These are phyloP conservation scores for Rhodamnia argentea DNA, from an alignment of 345 rosid genomes.

Conservation along the genomic window DNA sequence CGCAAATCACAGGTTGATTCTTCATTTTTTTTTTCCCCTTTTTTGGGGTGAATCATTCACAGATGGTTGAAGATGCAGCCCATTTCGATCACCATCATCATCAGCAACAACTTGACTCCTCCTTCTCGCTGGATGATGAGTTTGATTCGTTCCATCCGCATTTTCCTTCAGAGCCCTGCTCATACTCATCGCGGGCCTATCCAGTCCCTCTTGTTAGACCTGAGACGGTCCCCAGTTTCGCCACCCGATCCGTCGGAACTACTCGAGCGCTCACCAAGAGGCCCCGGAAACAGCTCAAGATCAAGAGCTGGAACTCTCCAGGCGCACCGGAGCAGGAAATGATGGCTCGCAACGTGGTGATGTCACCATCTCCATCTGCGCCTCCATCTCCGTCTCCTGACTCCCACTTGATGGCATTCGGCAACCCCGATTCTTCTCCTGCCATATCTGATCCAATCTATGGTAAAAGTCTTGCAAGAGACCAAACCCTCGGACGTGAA, in stretches of 20 bases:
- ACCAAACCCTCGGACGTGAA: neutral
- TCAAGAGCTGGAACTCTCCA: neutral
- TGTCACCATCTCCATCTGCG: neutral
- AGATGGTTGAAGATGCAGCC: neutral
- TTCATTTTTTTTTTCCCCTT: neutral
- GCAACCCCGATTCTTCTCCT: constrained; percentile 14
- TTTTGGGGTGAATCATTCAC: neutral
- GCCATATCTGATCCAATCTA: neutral
- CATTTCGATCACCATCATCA: neutral
- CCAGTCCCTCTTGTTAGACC: neutral
- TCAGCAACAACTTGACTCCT: neutral
- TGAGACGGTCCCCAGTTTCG: neutral
- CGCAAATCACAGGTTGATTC: neutral
- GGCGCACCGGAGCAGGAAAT: neutral
- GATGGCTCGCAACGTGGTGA: neutral
- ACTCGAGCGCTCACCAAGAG: neutral
- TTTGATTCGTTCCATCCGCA: neutral
- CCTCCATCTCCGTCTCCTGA: constrained; percentile 9
- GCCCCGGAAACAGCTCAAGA: neutral
- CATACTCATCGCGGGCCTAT: neutral
- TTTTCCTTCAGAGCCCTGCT: neutral
- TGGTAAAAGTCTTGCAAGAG: neutral
- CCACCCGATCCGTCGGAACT: neutral
- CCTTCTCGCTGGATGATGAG: neutral
- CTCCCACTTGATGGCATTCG: constrained; percentile 34